A percentile compares a stretch with the other conserved stretches of the same genome.
These are phyloP conservation scores for Fusarium chlamydosporum DNA, from an alignment of 2,329 filamentous ascomycete genomes.

Conservation along the genomic window DNA sequence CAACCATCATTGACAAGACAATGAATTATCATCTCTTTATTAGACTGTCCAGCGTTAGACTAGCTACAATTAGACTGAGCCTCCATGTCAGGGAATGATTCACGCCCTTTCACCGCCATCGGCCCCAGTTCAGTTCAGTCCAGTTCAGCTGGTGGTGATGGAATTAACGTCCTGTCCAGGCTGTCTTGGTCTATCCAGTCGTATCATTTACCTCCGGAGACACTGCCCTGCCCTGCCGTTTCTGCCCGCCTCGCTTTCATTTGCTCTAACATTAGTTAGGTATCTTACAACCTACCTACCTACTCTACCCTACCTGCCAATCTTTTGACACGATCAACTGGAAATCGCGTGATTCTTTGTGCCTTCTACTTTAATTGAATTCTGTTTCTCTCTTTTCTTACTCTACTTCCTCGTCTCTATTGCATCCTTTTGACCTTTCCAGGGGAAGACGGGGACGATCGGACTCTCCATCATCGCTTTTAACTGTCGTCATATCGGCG, in stretches of 20 bases:
- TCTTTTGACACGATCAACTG: background rate
- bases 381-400: background rate
- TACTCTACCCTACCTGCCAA: background rate
- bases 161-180: slow-evolving; percentile 29
- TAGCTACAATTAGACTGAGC: background rate
- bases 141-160: slow-evolving; percentile 20
- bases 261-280: background rate
- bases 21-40: background rate
- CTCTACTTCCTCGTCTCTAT: background rate
- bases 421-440: slow-evolving; percentile 1
- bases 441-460: slow-evolving; percentile 32
- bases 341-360: slow-evolving; percentile 9
- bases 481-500: slow-evolving; percentile 47
- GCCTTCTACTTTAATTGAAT: slow-evolving; percentile 1
- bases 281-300: slow-evolving; percentile 11
- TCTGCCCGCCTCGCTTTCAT: slow-evolving; percentile 29
- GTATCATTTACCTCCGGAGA: slow-evolving; percentile 46
- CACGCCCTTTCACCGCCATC: slow-evolving; percentile 50
- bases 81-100: slow-evolving; percentile 39
- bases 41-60: slow-evolving; percentile 13
- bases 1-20: background rate
- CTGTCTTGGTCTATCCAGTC: slow-evolving; percentile 2
- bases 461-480: slow-evolving; percentile 37
- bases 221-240: slow-evolving; percentile 40
- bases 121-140: slow-evolving; percentile 30